Evolutionary conservation across 2,329 filamentous ascomycete genomes (phyloP), one percentile per base, ranked within the genome.

Genomic region (Trichophyton mentagrophytes): DNA sequence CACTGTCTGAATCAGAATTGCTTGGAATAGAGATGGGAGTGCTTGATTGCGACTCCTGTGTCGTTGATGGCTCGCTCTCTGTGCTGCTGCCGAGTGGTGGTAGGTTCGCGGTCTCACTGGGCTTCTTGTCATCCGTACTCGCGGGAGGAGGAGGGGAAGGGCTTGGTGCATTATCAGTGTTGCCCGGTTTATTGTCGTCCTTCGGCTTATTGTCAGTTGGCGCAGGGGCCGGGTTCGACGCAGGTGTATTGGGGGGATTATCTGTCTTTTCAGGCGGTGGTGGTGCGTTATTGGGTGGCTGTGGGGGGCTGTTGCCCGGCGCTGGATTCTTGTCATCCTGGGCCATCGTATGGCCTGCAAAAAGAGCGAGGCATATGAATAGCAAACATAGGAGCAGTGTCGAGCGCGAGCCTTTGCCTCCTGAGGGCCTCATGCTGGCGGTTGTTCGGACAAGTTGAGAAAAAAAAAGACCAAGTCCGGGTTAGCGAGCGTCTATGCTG

Each of bases 31-130:
- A 40, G 20, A 47, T 46, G 22, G 36, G 22, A 17, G 58, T 38
- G 6, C 60, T 17, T n/a, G 40, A 11, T 61, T 56, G 33, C 57
- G 60, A 40, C 64, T 64, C 57, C 60, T 67, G 65, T 60, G 62
- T 66, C 46, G 51, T 55, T 20, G 51, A 55, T 44, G 65, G 15
- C 71, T 69, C 22, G 66, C 66, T 66, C 13, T 66, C 62, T 33
- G 70, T 64, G 46, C 55, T 33, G 20, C 3, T 25, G 22, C 55
- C 36, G 17, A 57, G 62, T n/a, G 63, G 60, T n/a, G 11, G 64
- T 62, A 4, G 66, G 65, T n/a, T 64, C 61, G 63, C 65, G 66
- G 36, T 64, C 7, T 61, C 61, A 20, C 65, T 61, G 9, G 62
- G 59, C n/a, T 65, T 64, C 11, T 55, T 55, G 51, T 55, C 51